phyloP scores from a whole-genome alignment of 2,329 filamentous ascomycete genomes.

The Aureobasidium sp. region DNA sequence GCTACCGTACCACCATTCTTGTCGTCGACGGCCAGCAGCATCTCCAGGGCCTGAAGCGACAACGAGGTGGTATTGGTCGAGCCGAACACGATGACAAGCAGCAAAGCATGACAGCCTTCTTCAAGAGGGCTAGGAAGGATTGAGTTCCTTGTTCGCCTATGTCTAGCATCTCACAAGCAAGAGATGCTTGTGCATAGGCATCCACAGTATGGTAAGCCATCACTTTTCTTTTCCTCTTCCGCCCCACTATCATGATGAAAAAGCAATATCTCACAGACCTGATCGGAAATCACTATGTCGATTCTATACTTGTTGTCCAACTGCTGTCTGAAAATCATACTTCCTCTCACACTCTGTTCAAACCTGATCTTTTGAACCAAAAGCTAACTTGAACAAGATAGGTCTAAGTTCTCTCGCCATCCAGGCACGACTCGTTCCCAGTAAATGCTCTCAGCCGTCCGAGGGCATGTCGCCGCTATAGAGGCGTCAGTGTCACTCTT shows the following conservation, averaged over 20 bases:
- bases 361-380: not conserved
- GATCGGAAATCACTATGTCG: constrained; percentile 67
- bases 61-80: constrained; percentile 75
- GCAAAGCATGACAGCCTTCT: constrained; percentile 69
- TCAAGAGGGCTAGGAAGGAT: constrained; percentile 51
- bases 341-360: not conserved
- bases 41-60: constrained; percentile 67
- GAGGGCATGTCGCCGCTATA: no score
- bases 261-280: constrained; percentile 71
- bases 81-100: constrained; percentile 68
- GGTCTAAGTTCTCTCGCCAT: not conserved
- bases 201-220: constrained; percentile 23
- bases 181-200: not conserved
- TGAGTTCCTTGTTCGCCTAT: constrained; percentile 19
- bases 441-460: not conserved
- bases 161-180: not conserved
- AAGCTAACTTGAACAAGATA: constrained; percentile 11
- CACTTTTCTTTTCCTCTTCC: constrained; percentile 17
- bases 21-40: constrained; percentile 65
- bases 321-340: constrained; percentile 63
- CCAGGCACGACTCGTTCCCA: not conserved
- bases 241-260: constrained; percentile 43
- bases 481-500: not conserved
- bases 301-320: constrained; percentile 61
- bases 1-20: constrained; percentile 48